Base-by-base conservation (phyloP, 768 basidiomycete genomes). In the Pisolithus microcarpus region DNA sequence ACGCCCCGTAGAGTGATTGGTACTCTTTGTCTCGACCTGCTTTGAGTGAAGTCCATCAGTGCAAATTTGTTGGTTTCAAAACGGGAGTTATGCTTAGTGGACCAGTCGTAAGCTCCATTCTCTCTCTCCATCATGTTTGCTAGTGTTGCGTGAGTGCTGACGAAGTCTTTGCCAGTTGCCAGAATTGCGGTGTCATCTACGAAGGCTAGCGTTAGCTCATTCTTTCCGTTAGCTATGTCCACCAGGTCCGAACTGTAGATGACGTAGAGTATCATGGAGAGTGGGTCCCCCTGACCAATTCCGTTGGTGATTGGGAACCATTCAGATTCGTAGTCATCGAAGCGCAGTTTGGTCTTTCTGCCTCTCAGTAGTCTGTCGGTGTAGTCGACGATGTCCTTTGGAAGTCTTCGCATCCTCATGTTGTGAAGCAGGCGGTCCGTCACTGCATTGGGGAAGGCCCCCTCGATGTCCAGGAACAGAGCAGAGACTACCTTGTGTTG, bases 381-480 rank as follows among this genome's bases (percentile, higher is more conserved):
- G 40, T 11, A 42, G 1, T 13, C 8, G 0, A 42, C 9, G 1
- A 42, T 23, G 7, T 24, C 40, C 23, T 10, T 15, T 2, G 40
- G 40, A 6, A 42, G 7, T 1, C 40, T 3, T 5, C 23, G 8
- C n/a, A n/a, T 42, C 10, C 23, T 42, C 49, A 75, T 53, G 46
- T 72, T 66, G 51, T 71, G 65, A 1, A 67, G 34, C 0, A 75
- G 65, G 0, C 55, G 21, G 1, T 65, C 63, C 0, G 53, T 63
- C 7, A 66, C 68, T 0, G 65, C 66, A 51, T 68, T 75, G 0
- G 71, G 75, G 54, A 75, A 77, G 1, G 74, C 72, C 0, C 68
- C 74, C 56, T 74, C 61, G 0, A 77, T 65, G 51, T 78, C 73
- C 1, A 75, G 64, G 58, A 71, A 75, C 0, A 75, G 65, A 0